Evolutionary conservation across 805 yeast species (phyloP).

Genomic region (Metschnikowia reukaufii): DNA sequence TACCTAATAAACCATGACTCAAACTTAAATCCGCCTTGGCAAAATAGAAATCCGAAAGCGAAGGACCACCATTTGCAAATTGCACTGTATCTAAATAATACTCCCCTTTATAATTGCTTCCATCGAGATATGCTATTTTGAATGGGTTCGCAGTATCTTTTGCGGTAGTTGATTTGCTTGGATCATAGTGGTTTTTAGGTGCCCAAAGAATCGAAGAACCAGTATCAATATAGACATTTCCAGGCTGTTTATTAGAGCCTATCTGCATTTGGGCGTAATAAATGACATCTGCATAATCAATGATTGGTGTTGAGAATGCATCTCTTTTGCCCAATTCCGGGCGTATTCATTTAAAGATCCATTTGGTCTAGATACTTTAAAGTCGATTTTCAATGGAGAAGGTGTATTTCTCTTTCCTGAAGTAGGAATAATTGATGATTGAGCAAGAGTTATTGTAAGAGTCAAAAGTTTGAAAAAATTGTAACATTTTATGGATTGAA

Average conservation of each 20-base stretch:
- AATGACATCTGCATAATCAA: neutral
- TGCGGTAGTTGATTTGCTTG: neutral
- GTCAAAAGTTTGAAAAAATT: too few species aligned
- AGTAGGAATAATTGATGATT: too few species aligned
- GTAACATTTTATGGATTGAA: too few species aligned
- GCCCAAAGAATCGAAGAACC: constrained; percentile 48
- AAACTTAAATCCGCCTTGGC: constrained; percentile 2
- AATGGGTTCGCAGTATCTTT: constrained; percentile 6
- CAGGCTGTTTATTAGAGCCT: constrained; percentile 16
- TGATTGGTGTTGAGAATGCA: neutral
- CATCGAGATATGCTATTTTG: constrained; percentile 11
- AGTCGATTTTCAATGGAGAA: neutral
- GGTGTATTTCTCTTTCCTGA: neutral
- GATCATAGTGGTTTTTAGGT: constrained; percentile 1
- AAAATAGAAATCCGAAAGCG: constrained; percentile 13
- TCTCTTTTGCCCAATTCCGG: too few species aligned
- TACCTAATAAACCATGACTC: constrained; percentile 12
- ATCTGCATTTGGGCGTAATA: constrained; percentile 13
- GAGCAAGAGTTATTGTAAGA: too few species aligned
- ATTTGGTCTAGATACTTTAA: too few species aligned
- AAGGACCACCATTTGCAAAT: constrained; percentile 2
- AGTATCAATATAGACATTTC: constrained; percentile 39
- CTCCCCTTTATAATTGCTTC: constrained; percentile 3
- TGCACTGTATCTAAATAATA: constrained; percentile 10
- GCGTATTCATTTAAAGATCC: neutral